Evolutionary conservation across 2,329 filamentous ascomycete species (phyloP), one percentile per base, ranked within the genome.

Genomic region (Torrubiella hemipterigena): DNA sequence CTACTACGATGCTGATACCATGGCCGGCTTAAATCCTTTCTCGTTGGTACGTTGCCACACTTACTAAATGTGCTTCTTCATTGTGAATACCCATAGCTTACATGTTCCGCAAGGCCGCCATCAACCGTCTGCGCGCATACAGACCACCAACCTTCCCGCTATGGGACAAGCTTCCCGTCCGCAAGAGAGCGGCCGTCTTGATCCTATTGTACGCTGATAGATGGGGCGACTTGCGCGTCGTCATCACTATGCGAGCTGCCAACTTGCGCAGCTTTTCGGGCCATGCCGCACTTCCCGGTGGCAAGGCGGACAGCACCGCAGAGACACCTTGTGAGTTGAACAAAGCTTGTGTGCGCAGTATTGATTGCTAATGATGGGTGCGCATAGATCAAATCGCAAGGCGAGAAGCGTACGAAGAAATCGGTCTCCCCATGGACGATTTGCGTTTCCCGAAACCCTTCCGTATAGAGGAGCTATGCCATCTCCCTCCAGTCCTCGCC

Each of bases 391-490:
- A 87, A 48, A 93, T 87, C 31, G 86, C 89, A 7, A 75, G 89
- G 15, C 75, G 89, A 40, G 89, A 96, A 63, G 87, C 89, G 1
- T 81, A 72, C 52, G 89, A 96, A 54, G 89, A 96, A 54, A 94
- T 96, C 41, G 89, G 89, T 2, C 73, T 96, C 3, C 83, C 89
- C 2, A 66, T 78, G 47, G 67, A 76, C 43, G 74, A 86, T 48
- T 46, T 52, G 35, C 71, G 72, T 37, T 67, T 94, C 18, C 83
- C 84, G 2, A 59, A 64, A 10, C 83, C 83, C 1, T 95, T 94
- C 58, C 67, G 68, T 33, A 78, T 96, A 42, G 87, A 95, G 56
- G 80, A 91, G 48, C 73, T 96, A 26, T 93, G 86, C 59, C 73
- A 81, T 49, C 67, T 96, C 3, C 89, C 89, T 17, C 75, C 75